Evolutionary conservation across 2,329 filamentous ascomycete species (phyloP).

Genomic region (Dactylellina drechsleri): DNA sequence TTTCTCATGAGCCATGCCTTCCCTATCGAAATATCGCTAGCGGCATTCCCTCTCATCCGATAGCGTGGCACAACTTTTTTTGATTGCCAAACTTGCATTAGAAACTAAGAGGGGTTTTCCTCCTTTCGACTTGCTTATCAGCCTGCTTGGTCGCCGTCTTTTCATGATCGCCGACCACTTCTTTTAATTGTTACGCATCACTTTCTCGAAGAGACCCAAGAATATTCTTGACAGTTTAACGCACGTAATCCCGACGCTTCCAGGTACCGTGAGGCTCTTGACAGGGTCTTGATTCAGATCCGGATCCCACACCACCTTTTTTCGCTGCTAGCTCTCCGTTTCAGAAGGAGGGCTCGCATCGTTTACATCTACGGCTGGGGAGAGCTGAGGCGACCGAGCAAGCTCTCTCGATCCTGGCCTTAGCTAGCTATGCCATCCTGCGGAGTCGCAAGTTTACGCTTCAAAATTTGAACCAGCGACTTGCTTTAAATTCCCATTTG

Average conservation of each 20-base stretch:
- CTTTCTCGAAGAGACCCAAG: conserved; percentile 51
- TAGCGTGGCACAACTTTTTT: conserved; percentile 52
- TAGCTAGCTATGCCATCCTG: conserved; percentile 25
- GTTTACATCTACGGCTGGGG: conserved; percentile 43
- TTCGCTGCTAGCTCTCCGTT: conserved; percentile 29
- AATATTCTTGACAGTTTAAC: conserved; percentile 50
- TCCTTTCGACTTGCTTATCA: conserved; percentile 53
- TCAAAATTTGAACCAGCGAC: conserved; percentile 21
- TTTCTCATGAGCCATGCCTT: conserved; percentile 31
- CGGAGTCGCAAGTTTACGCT: conserved; percentile 18
- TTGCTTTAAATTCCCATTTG: conserved; percentile 41
- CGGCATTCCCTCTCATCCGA: conserved; percentile 51
- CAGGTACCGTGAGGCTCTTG: conserved; percentile 55
- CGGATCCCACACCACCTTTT: conserved; percentile 44
- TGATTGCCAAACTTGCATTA: conserved; percentile 51
- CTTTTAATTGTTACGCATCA: conserved; percentile 55
- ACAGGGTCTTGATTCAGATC: conserved; percentile 53
- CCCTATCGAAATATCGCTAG: conserved; percentile 47
- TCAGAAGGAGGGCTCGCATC: conserved; percentile 52
- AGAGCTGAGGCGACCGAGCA: conserved; percentile 36
- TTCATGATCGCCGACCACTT: conserved; percentile 55
- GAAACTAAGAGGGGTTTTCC: conserved; percentile 50
- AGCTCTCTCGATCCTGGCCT: conserved; percentile 21
- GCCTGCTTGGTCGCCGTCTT: conserved; percentile 54
- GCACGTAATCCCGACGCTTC: conserved; percentile 54